Evolutionary conservation across 805 yeast genomes (phyloP), one percentile per base, ranked within the genome.

Genomic region (Debaryomyces tyrocola): DNA sequence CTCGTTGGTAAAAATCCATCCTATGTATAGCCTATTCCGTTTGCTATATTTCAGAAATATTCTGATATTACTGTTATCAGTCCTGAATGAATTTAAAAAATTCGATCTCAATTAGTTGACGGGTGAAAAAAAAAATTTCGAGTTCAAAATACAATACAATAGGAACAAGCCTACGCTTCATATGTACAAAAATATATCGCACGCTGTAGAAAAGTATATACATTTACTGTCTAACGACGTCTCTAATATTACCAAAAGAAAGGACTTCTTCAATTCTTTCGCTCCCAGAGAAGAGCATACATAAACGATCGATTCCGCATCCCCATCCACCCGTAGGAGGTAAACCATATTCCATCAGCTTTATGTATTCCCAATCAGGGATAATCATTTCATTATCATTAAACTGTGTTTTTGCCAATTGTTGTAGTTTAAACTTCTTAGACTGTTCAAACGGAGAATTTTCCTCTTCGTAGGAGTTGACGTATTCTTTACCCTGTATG

Each of bases 241-340:
- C 91, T 31, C 80, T 78, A 4, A 90, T 57, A 40, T 79, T 79
- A 0, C 96, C 96, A 65, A 90, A 90, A 0, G 85, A 70, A 29
- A 90, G 63, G 1, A 90, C 95, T 10, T 80, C 79, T 44, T 85
- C 92, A 14, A 94, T 90, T 24, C 96, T 71, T 17, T 69, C 69
- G 35, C 77, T 66, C 0, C 80, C 84, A 4, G 86, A 77, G 28
- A 92, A 67, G 15, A 89, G 64, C 97, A 92, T 90, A 43, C 84
- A 83, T 33, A 94, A 64, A 44, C 99, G 67, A 60, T 94, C 99
- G 17, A 94, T 76, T 0, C 99, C 99, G 49, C 96, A 70, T 0
- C 99, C 99, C 88, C 97, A 88, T 0, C 99, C 99, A 2, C 96
- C 98, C 3, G 97, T 92, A 1, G 99, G 99, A 3, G 98, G 97